A percentile compares a stretch with the other conserved stretches of the same genome.
phyloP scores from a whole-genome alignment of 306 rosid species.

The Malus fusca region DNA sequence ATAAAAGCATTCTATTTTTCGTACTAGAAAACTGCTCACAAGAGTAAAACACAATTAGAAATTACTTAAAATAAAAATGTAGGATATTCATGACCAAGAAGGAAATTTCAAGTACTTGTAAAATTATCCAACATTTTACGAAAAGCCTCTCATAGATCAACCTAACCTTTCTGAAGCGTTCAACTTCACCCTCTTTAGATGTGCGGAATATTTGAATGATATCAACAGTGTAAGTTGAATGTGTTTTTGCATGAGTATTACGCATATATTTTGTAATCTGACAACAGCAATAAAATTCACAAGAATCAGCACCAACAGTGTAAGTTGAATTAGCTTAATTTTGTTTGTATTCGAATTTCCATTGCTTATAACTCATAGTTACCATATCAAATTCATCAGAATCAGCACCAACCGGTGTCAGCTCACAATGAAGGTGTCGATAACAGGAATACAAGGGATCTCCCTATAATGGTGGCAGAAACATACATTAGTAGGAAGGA shows the following conservation, averaged over 20 bases:
- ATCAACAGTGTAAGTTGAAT: conserved; percentile 65
- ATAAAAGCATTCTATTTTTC: conserved; percentile 80
- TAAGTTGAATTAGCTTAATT: background rate
- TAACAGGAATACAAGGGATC: conserved; percentile 74
- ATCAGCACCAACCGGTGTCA: conserved; percentile 51
- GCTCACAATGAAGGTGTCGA: conserved; percentile 66
- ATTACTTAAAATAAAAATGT: conserved; percentile 2
- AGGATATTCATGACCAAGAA: background rate
- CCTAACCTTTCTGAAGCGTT: conserved; percentile 66
- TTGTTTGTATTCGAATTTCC: background rate
- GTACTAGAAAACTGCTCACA: conserved; percentile 52
- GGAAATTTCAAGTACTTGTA: background rate
- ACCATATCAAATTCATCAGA: conserved; percentile 76
- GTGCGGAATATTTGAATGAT: conserved; percentile 64
- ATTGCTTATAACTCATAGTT: conserved; percentile 14
- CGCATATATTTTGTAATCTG: conserved; percentile 72
- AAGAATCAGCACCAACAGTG: no score
- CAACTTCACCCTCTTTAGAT: conserved; percentile 63
- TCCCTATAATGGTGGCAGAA: conserved; percentile 39
- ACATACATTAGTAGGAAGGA: conserved; percentile 7
- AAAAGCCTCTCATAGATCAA: conserved; percentile 8
- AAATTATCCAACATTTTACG: conserved; percentile 1
- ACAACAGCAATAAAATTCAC: background rate
- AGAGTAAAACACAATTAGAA: conserved; percentile 3
- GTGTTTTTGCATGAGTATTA: conserved; percentile 87